Evolutionary conservation across 2,329 filamentous ascomycete species (phyloP).

Genomic region (Fusarium redolens): DNA sequence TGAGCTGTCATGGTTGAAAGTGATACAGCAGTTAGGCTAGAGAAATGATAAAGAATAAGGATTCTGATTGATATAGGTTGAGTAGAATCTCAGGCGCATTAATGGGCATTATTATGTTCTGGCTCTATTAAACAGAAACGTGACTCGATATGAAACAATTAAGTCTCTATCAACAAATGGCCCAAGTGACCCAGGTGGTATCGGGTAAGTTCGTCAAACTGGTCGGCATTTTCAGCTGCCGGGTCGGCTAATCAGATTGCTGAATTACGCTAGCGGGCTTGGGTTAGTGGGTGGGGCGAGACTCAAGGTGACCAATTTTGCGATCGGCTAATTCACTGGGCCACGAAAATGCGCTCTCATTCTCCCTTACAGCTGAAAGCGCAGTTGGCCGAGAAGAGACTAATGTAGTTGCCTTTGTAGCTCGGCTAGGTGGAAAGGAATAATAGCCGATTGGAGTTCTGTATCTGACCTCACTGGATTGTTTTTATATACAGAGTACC

Average conservation of each 20-base stretch:
- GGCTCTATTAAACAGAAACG: too few relatives aligned
- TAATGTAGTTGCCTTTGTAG: fast-evolving
- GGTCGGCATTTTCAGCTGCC: not conserved
- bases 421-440: fast-evolving
- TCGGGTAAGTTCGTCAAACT: not conserved
- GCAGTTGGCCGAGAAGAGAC: not conserved
- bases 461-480: fast-evolving
- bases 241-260: not conserved
- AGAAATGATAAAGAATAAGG: too few relatives aligned
- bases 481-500: not conserved
- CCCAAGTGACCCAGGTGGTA: fast-evolving
- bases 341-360: too few relatives aligned
- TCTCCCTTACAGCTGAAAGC: not conserved
- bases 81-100: fast-evolving
- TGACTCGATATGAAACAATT: too few relatives aligned
- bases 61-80: fast-evolving
- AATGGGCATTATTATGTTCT: fast-evolving
- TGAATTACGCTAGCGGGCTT: fast-evolving
- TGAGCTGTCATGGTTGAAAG: fast-evolving
- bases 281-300: not conserved
- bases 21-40: not conserved
- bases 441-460: fast-evolving
- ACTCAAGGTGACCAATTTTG: not conserved
- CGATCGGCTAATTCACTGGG: not conserved
- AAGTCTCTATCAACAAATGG: not conserved